Evolutionary conservation across 169 alveolate genomes (phyloP).

Genomic region (Ichthyophthirius multifiliis): DNA sequence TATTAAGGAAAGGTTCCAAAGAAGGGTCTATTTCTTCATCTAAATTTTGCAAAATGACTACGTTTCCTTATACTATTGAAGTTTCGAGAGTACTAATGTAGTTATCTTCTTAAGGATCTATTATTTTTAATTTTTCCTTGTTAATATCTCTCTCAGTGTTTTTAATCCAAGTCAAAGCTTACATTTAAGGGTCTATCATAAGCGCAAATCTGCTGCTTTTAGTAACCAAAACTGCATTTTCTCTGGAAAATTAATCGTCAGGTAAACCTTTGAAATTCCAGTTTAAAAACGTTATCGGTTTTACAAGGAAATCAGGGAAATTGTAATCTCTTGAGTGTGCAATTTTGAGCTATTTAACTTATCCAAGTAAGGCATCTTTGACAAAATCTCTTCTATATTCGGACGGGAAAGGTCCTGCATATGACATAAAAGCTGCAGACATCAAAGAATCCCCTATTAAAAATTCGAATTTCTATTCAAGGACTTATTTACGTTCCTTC

Average conservation of each 20-base stretch:
- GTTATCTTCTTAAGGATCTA: constrained; percentile 80
- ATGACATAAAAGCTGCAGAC: constrained; percentile 91
- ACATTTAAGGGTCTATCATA: constrained; percentile 95
- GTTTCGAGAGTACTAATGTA: constrained; percentile 78
- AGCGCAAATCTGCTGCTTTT: constrained; percentile 92
- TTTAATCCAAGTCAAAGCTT: constrained; percentile 93
- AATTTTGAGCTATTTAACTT: constrained; percentile 60
- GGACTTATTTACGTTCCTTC: constrained; percentile 85
- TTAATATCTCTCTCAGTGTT: constrained; percentile 76
- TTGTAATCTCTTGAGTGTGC: constrained; percentile 87
- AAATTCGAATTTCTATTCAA: constrained; percentile 80
- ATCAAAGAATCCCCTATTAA: constrained; percentile 86
- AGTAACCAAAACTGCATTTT: constrained; percentile 92
- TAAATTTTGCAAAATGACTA: constrained; percentile 88
- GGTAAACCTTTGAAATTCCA: constrained; percentile 92
- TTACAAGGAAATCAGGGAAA: constrained; percentile 88
- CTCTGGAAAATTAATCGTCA: constrained; percentile 91
- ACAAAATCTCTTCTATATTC: constrained; percentile 76
- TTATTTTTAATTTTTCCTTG: constrained; percentile 47
- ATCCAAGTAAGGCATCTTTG: constrained; percentile 69
- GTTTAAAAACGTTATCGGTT: constrained; percentile 84
- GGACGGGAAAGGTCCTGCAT: constrained; percentile 94
- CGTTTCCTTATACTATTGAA: constrained; percentile 87
- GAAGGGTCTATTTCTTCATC: constrained; percentile 92
- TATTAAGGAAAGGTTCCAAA: constrained; percentile 89